Base-by-base conservation (phyloP, 257 asterid species). In the Linaria vulgaris region DNA sequence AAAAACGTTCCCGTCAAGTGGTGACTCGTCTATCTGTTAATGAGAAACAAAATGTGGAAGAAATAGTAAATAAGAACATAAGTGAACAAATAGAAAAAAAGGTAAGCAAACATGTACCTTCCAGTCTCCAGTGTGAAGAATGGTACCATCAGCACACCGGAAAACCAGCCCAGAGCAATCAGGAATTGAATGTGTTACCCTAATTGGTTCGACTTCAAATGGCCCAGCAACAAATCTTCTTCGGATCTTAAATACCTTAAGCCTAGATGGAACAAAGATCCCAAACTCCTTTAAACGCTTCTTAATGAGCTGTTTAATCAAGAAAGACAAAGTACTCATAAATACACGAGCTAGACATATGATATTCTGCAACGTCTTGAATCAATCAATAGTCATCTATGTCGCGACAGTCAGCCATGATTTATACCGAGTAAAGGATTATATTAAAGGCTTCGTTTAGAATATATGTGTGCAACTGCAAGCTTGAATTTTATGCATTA, bases 121-220 rank as follows among this genome's bases (percentile, higher is more conserved):
- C 99, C 99, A 94, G 76, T 94, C 99, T 59, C 99, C 99, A 20
- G 99, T 94, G 76, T 94, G 99, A 77, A 94, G 95, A 76, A 94
- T 90, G 63, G 97, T 90, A 59, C 99, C 99, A 77, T 90, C 99
- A 74, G 90, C 72, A 74, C 97, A 94, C 46, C 99, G 95, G 69
- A 94, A 84, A 73, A 94, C 97, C 90, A 94, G 74, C 46, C 99
- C 99, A 78, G 88, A 87, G 69, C 99, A 94, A 83, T 94, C 99
- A 48, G 99, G 99, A 73, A 94, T 90, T 24, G 99, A 94, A 83
- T 90, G 99, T 48, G 99, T 90, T 64, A 94, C 97, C 57, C 88
- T 78, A 31, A 94, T 85, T 49, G 97, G 95, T 76, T 94, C 97
- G 44, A 85, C 81, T 82, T 94, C 99, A 65, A 94, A 94, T 30